Base-by-base conservation (phyloP, 306 rosid species). In the Crataegus laevigata region DNA sequence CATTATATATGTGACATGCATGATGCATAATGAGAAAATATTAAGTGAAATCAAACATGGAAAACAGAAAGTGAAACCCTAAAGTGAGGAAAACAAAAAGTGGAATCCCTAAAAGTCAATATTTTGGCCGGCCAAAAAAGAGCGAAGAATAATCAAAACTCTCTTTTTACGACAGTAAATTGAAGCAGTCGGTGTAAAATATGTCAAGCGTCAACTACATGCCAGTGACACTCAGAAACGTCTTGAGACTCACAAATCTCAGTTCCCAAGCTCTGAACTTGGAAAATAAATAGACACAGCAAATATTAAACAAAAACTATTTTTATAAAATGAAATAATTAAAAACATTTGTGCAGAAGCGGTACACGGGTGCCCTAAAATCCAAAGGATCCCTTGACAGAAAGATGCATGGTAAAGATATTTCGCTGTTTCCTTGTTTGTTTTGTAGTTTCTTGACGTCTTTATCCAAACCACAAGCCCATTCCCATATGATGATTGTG, bases 401-500 rank as follows among this genome's bases (percentile, higher is more conserved):
- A 58, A 7, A 34, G 57, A 62, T 28, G 40, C 40, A 36, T 36
- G 52, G 68, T 8, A 43, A 32, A 54, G 74, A 61, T 77, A 76
- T 52, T 36, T 36, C 40, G 40, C 57, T 64, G 68, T 64, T 75
- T 77, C 34, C 42, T 34, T 47, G 40, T 69, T 79, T 83, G 78
- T 79, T 71, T 80, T 75, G 28, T 85, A 70, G 80, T 26, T 15
- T 74, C 75, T 76, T 78, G 81, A 79, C 81, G 83, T 82, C 90
- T 77, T 77, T 73, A 79, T 85, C 79, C 79, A 4, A 43, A 73
- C 68, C 77, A 45, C 38, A 40, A 15, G 26, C 10, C 63, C 43
- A 71, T 52, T 36, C 15, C 69, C 52, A 52, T n/a, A 75, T 75
- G 84, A 90, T 86, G 88, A 94, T 89, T 84, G 92, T 81, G 89